Evolutionary conservation across 1,284 basidiomycete species (phyloP).

Genomic region (Chalciporus sp.): DNA sequence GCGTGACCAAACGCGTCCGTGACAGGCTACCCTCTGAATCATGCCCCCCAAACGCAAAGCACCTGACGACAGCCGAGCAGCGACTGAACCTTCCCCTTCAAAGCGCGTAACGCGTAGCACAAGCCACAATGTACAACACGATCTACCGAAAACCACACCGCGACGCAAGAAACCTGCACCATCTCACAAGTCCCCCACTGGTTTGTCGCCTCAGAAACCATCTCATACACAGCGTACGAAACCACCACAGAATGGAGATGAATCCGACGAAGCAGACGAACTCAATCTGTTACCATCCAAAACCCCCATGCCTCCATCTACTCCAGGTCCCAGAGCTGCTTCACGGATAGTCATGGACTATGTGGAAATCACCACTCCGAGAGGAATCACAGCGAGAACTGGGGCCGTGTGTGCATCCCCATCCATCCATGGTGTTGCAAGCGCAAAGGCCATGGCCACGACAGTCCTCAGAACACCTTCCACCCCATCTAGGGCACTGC

Average conservation of each 20-base stretch:
- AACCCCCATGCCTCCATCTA: conserved; percentile 22
- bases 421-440: not conserved
- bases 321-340: conserved; percentile 31
- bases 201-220: not conserved
- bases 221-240: not conserved
- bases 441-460: conserved; percentile 1
- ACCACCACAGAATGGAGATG: not conserved
- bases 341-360: conserved; percentile 41
- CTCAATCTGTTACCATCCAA: conserved; percentile 35
- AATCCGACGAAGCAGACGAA: conserved; percentile 36
- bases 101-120: conserved; percentile 24
- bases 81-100: conserved; percentile 13
- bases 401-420: conserved; percentile 17
- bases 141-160: not conserved
- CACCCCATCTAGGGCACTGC: conserved; percentile 23
- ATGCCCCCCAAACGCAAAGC: conserved; percentile 58
- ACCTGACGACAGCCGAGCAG: conserved; percentile 13
- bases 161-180: conserved; percentile 1
- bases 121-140: not conserved
- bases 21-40: not conserved
- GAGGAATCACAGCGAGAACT: conserved; percentile 6
- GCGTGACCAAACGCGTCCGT: conserved; percentile 29
- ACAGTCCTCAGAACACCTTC: conserved; percentile 10
- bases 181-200: not conserved
- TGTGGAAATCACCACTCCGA: conserved; percentile 42